Percentiles rank a stretch among this genome's conserved stretches.
These are phyloP conservation scores for Lepidium campestre DNA, from an alignment of 441 rosid genomes.

Conservation along the genomic window DNA sequence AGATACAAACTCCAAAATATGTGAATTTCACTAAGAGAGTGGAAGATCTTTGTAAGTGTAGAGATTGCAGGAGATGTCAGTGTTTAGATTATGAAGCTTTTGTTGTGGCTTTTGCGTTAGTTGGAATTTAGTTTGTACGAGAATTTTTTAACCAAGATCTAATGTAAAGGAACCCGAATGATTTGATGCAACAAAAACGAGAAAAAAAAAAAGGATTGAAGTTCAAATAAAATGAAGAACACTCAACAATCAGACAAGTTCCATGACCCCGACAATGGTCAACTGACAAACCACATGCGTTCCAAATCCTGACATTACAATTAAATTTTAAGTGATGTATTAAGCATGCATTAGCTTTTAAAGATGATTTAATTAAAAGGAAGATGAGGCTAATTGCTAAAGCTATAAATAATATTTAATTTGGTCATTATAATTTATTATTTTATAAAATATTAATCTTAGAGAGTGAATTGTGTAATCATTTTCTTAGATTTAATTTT, in stretches of 20 bases:
- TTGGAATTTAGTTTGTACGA: slow-evolving; percentile 13
- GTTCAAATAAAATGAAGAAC: background rate
- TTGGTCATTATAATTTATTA: too few species aligned
- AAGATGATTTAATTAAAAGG: too few species aligned
- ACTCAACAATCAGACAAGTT: background rate
- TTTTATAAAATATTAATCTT: too few species aligned
- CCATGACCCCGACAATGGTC: too few species aligned
- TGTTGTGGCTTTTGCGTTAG: slow-evolving; percentile 52
- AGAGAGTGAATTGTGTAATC: too few species aligned
- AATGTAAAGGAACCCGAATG: background rate
- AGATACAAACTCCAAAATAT: slow-evolving; percentile 25
- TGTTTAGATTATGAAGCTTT: slow-evolving; percentile 50
- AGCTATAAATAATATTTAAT: too few species aligned
- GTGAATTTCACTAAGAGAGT: slow-evolving; percentile 19
- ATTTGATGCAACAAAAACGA: background rate
- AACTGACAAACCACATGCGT: too few species aligned
- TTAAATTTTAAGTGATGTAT: too few species aligned
- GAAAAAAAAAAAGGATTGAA: background rate
- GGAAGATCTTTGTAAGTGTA: slow-evolving; percentile 19
- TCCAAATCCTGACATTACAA: too few species aligned
- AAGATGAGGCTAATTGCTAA: too few species aligned
- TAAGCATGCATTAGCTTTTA: too few species aligned
- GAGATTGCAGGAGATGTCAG: slow-evolving; percentile 24
- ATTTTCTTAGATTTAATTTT: too few species aligned
- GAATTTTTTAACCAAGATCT: background rate